A percentile compares a stretch with the other conserved stretches of the same genome.
These are phyloP conservation scores for Saccharomycopsis malanga DNA, from an alignment of 805 yeast species.

Conservation along the genomic window DNA sequence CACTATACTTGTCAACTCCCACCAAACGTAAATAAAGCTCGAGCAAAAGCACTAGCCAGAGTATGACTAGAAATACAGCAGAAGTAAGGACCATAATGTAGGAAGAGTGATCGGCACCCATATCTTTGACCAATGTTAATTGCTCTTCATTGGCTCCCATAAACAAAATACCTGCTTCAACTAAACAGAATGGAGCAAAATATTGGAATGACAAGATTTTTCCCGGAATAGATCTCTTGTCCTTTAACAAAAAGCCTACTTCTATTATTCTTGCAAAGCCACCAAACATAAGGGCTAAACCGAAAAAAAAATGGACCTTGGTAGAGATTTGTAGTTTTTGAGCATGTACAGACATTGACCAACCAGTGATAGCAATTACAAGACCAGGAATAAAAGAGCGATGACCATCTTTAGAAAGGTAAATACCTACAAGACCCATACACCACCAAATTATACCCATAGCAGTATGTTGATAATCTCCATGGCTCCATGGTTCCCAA, in stretches of 20 bases:
- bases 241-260: constrained; percentile 68
- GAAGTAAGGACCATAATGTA: constrained; percentile 66
- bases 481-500: constrained; percentile 92
- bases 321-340: constrained; percentile 75
- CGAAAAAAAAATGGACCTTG: constrained; percentile 82
- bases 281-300: constrained; percentile 69
- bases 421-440: constrained; percentile 83
- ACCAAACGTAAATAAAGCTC: constrained; percentile 48
- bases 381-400: constrained; percentile 77
- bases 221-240: constrained; percentile 40
- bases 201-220: constrained; percentile 69
- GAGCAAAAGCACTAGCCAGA: constrained; percentile 58
- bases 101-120: constrained; percentile 81
- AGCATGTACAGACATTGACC: constrained; percentile 87
- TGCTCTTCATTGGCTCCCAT: constrained; percentile 95
- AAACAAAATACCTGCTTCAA: constrained; percentile 72
- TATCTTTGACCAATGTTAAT: constrained; percentile 55
- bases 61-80: constrained; percentile 63
- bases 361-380: constrained; percentile 81
- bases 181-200: constrained; percentile 73
- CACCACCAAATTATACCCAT: constrained; percentile 98
- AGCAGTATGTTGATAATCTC: constrained; percentile 91
- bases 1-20: constrained; percentile 19
- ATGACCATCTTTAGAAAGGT: constrained; percentile 57
- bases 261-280: constrained; percentile 74